Conservation (phyloP, 345 rosid genomes). For the Anastatica hierochuntica region DNA sequence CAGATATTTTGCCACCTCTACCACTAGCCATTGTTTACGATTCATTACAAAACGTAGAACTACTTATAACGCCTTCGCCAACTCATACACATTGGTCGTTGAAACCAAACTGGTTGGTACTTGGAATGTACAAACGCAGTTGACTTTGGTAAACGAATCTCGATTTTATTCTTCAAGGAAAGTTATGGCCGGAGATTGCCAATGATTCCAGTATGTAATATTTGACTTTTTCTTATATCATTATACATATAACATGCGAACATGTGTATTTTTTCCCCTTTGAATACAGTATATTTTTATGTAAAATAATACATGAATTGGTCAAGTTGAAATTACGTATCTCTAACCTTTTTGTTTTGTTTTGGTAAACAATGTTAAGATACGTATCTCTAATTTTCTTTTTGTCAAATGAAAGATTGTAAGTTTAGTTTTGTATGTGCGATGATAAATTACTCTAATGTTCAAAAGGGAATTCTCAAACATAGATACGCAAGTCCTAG, state of each 20-base stretch:
- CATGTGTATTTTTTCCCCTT: slow-evolving; percentile 16
- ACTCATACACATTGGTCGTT: slow-evolving; percentile 4
- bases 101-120: slow-evolving; percentile 12
- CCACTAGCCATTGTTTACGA: neutral
- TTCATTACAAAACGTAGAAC: slow-evolving; percentile 12
- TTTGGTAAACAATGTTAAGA: no score
- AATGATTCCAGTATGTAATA: neutral
- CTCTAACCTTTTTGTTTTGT: no score
- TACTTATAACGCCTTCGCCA: slow-evolving; percentile 1
- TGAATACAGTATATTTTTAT: neutral
- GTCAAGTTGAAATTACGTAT: slow-evolving; percentile 12
- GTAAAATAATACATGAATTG: neutral
- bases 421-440: no score
- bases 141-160: slow-evolving; percentile 18
- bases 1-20: no score
- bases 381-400: slow-evolving; percentile 9
- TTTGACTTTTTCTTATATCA: slow-evolving; percentile 13
- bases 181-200: neutral
- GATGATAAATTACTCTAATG: no score
- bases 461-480: no score
- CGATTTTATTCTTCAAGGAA: slow-evolving; percentile 3
- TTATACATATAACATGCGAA: neutral
- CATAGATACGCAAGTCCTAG: no score
- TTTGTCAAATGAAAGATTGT: slow-evolving; percentile 7
- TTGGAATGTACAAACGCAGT: neutral